phyloP scores from a whole-genome alignment of 805 yeast genomes.

The Hanseniaspora lachancei region DNA sequence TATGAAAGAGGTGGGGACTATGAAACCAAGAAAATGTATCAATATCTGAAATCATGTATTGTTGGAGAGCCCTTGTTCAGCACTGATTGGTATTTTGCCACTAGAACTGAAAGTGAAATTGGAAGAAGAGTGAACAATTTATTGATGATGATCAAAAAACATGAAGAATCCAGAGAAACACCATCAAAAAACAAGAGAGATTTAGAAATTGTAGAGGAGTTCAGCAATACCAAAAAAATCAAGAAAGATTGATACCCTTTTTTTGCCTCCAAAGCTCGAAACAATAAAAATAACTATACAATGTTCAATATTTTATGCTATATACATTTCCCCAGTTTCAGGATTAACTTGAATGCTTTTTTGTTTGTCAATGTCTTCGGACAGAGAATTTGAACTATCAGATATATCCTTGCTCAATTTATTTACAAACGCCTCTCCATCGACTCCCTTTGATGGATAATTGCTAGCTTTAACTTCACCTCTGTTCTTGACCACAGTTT shows the following conservation, averaged over 20 bases:
- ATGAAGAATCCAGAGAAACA: constrained; percentile 45
- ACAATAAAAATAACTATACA: not conserved
- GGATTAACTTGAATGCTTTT: constrained; percentile 6
- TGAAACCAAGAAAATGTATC: constrained; percentile 41
- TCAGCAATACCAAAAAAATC: not conserved
- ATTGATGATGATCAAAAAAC: constrained; percentile 54
- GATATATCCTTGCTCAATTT: not conserved
- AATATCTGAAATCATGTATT: constrained; percentile 54
- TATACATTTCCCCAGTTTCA: constrained; percentile 8
- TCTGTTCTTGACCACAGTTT: constrained; percentile 20
- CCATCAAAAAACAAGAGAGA: constrained; percentile 37
- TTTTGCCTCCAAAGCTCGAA: too few species aligned
- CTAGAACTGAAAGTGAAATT: constrained; percentile 60
- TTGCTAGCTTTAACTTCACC: constrained; percentile 3
- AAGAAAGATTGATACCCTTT: not conserved
- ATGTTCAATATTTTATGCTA: not conserved
- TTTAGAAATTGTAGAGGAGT: constrained; percentile 19
- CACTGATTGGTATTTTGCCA: constrained; percentile 61
- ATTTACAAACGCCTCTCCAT: not conserved
- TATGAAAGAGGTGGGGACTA: constrained; percentile 49
- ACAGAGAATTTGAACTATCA: not conserved
- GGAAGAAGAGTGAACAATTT: constrained; percentile 58
- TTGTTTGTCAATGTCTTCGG: not conserved
- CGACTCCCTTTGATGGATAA: not conserved
- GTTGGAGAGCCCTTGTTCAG: constrained; percentile 44